Conservation (phyloP, 257 asterid species). For the Salvia hispanica region DNA sequence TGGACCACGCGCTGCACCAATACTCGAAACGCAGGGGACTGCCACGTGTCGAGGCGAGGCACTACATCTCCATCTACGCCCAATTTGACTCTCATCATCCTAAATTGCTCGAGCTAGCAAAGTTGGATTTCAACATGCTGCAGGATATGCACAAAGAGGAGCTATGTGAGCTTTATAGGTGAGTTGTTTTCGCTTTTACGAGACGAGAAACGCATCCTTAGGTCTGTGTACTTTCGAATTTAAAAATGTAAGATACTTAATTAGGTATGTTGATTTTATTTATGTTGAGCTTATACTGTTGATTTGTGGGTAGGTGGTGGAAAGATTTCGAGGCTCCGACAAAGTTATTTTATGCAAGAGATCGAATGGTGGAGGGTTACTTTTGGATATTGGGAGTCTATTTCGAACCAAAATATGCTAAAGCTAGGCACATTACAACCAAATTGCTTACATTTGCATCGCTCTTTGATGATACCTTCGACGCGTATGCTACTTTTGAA, state of each 20-base stretch:
- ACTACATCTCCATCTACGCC: conserved; percentile 31
- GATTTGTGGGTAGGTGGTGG: conserved; percentile 39
- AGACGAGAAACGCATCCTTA: no score
- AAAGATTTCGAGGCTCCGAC: conserved; percentile 32
- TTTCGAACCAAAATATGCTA: conserved; percentile 36
- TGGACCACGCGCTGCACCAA: conserved; percentile 25
- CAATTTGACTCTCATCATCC: conserved; percentile 21
- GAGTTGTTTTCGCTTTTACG: no score
- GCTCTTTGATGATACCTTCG: conserved; percentile 37
- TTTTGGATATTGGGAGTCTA: conserved; percentile 41
- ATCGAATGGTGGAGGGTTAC: conserved; percentile 43
- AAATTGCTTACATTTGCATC: conserved; percentile 20
- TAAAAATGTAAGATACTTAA: no score
- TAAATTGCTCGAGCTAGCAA: conserved; percentile 36
- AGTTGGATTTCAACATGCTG: conserved; percentile 34
- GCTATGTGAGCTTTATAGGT: conserved; percentile 34
- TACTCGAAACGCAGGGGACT: conserved; percentile 32
- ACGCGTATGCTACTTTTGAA: conserved; percentile 37
- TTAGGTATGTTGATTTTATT: no score
- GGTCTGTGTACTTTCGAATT: no score
- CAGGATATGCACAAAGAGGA: conserved; percentile 37
- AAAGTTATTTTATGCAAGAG: conserved; percentile 35
- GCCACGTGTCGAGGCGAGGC: conserved; percentile 35
- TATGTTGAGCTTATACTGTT: no score
- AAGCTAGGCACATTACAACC: conserved; percentile 32